phyloP scores from a whole-genome alignment of 208 protist genomes.

The Crithidia sp. region DNA sequence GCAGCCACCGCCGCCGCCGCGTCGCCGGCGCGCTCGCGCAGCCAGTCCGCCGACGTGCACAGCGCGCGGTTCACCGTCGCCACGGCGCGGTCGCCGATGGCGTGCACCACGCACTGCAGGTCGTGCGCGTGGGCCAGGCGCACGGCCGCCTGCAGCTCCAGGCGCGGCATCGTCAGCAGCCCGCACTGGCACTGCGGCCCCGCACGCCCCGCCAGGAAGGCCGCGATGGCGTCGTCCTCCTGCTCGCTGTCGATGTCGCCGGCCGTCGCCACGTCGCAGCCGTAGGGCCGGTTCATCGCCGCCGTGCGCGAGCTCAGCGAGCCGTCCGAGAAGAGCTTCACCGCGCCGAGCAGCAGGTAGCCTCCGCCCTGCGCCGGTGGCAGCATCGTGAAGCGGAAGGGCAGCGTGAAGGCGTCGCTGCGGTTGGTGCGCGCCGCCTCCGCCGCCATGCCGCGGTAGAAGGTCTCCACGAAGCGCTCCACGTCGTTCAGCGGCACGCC shows the following conservation, averaged over 20 bases:
- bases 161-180: conserved; percentile 41
- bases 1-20: conserved; percentile 12
- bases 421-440: background rate
- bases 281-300: conserved; percentile 60
- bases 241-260: conserved; percentile 61
- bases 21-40: conserved; percentile 6
- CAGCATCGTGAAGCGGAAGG: conserved; percentile 46
- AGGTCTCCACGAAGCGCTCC: conserved; percentile 28
- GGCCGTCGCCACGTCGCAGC: conserved; percentile 36
- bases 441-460: conserved; percentile 7
- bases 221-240: conserved; percentile 37
- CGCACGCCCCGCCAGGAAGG: conserved; percentile 16
- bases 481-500: conserved; percentile 38
- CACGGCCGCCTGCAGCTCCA: conserved; percentile 39
- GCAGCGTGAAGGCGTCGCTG: conserved; percentile 45
- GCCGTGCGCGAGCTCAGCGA: conserved; percentile 68
- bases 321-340: conserved; percentile 73
- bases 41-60: conserved; percentile 33
- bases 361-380: conserved; percentile 36
- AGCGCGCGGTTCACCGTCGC: conserved; percentile 55
- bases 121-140: conserved; percentile 29
- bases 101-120: conserved; percentile 62
- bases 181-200: conserved; percentile 43
- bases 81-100: conserved; percentile 68
- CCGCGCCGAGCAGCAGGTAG: conserved; percentile 52